Percentiles rank a stretch among this genome's conserved stretches.
These are phyloP conservation scores for Bipolaris sorokiniana DNA, from an alignment of 2,329 filamentous ascomycete genomes.

Conservation along the genomic window DNA sequence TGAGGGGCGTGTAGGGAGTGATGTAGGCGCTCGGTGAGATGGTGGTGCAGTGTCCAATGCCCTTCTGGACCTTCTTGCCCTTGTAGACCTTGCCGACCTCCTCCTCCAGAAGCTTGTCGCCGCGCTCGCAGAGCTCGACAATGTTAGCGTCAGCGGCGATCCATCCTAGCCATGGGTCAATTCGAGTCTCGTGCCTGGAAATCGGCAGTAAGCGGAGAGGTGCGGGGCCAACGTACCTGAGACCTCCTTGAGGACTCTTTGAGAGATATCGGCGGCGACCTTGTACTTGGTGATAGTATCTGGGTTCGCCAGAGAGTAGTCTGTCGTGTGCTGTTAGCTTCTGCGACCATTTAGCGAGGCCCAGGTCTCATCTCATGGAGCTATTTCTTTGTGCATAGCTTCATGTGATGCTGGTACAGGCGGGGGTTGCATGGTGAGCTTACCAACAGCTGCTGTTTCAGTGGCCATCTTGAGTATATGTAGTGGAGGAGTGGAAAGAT, in stretches of 20 bases:
- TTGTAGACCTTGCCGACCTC: slow-evolving; percentile 96
- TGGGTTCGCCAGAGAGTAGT: slow-evolving; percentile 88
- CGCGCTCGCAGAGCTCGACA: slow-evolving; percentile 91
- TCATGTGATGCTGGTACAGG: not conserved
- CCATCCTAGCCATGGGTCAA: slow-evolving; percentile 59
- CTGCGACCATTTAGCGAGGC: slow-evolving; percentile 26
- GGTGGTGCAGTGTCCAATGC: slow-evolving; percentile 92
- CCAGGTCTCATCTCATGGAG: slow-evolving; percentile 14
- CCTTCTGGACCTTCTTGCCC: slow-evolving; percentile 96
- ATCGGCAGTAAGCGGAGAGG: not conserved
- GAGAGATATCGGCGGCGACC: slow-evolving; percentile 91
- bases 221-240: slow-evolving; percentile 53
- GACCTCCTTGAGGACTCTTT: slow-evolving; percentile 92
- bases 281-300: slow-evolving; percentile 99
- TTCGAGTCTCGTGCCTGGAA: slow-evolving; percentile 12
- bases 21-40: slow-evolving; percentile 93
- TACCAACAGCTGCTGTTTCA: slow-evolving; percentile 43
- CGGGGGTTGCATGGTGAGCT: slow-evolving; percentile 11
- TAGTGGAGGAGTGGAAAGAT: slow-evolving; percentile 27
- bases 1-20: slow-evolving; percentile 94
- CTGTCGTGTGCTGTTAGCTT: slow-evolving; percentile 55
- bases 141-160: slow-evolving; percentile 89
- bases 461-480: slow-evolving; percentile 41
- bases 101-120: slow-evolving; percentile 92
- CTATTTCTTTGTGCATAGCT: not conserved